Evolutionary conservation across 164 flowering plant genomes (phyloP).

Genomic region (Cinnamomum chago): DNA sequence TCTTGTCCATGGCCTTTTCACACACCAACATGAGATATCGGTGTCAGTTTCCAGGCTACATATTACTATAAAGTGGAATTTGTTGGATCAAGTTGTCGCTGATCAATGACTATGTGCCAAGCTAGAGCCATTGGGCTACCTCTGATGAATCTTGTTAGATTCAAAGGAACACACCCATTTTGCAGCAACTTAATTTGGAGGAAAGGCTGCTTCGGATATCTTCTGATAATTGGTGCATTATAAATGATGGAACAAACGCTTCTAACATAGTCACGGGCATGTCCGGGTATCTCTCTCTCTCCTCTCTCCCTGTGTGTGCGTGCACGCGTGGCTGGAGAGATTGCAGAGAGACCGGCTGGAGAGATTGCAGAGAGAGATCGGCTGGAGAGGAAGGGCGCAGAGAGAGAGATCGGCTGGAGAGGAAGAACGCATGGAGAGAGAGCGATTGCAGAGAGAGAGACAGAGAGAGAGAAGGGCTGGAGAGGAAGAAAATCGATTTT

Average conservation of each 20-base stretch:
- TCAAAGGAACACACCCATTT: slow-evolving; percentile 55
- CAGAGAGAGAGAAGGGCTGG: too few relatives aligned
- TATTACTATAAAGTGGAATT: neutral
- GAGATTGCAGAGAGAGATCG: too few relatives aligned
- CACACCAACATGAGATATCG: neutral
- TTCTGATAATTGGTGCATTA: slow-evolving; percentile 82
- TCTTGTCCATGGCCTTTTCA: neutral
- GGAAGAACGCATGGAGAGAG: too few relatives aligned
- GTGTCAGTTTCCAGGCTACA: neutral
- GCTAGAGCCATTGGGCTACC: slow-evolving; percentile 37
- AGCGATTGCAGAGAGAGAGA: too few relatives aligned
- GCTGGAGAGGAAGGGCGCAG: too few relatives aligned
- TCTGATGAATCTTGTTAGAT: slow-evolving; percentile 70
- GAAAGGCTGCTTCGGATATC: slow-evolving; percentile 73
- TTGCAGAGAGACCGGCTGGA: too few relatives aligned
- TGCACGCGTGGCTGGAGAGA: neutral
- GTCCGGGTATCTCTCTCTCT: slow-evolving; percentile 55
- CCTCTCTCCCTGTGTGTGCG: neutral
- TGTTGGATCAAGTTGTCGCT: slow-evolving; percentile 1
- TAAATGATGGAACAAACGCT: slow-evolving; percentile 68
- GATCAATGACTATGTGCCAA: slow-evolving; percentile 26
- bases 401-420: too few relatives aligned
- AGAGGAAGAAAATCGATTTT: too few relatives aligned
- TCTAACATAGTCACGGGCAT: slow-evolving; percentile 83
- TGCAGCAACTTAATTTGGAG: slow-evolving; percentile 75